phyloP scores from a whole-genome alignment of 1,284 basidiomycete genomes.

The Leccinum proliferum region DNA sequence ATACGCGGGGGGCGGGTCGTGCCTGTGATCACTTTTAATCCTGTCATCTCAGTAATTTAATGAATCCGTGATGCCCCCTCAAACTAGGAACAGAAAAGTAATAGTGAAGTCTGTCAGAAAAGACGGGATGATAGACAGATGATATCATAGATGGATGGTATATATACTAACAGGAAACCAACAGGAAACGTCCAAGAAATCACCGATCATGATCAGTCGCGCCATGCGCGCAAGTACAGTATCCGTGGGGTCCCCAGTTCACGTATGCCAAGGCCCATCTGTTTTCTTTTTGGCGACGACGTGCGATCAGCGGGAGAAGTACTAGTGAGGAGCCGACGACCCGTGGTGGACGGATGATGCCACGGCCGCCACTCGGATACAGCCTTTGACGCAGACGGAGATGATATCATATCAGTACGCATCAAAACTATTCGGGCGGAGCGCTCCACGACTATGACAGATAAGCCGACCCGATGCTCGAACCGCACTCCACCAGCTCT shows the following conservation, averaged over 20 bases:
- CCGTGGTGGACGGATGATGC: not conserved
- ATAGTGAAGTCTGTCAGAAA: not conserved
- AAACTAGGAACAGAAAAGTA: not conserved
- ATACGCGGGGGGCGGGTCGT: constrained; percentile 9
- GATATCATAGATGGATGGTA: not conserved
- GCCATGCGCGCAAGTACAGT: not conserved
- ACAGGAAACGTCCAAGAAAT: not conserved
- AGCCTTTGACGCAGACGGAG: not conserved
- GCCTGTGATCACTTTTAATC: constrained; percentile 1
- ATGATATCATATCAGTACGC: not conserved
- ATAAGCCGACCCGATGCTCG: not conserved
- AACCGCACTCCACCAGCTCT: not conserved
- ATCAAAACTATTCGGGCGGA: not conserved
- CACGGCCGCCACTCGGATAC: not conserved
- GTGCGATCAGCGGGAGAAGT: not conserved
- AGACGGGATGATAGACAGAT: not conserved
- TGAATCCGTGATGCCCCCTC: constrained; percentile 3
- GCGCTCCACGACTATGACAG: not conserved
- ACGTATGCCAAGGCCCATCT: not conserved
- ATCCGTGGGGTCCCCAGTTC: not conserved
- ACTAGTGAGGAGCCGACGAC: not conserved
- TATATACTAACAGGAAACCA: not conserved
- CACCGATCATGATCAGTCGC: not conserved
- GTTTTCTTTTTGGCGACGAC: not conserved
- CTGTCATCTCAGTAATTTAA: constrained; percentile 7